phyloP scores from a whole-genome alignment of 208 protist genomes.

The Polymyxa betae region DNA sequence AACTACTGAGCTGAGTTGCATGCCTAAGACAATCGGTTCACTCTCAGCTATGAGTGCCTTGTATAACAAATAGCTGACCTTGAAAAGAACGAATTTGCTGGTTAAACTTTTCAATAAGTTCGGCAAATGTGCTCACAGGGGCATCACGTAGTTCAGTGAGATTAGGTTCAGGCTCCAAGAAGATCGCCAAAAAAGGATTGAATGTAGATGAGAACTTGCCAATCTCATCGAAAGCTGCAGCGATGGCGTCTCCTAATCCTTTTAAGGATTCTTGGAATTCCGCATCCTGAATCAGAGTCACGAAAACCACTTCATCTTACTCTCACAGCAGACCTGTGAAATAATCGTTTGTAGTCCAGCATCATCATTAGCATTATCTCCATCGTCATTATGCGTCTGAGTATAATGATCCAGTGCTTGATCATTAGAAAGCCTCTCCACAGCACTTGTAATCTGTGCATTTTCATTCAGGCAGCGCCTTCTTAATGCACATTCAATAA shows the following conservation, averaged over 20 bases:
- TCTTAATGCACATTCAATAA: not conserved
- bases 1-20: not conserved
- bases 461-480: not conserved
- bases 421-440: not conserved
- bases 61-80: not conserved
- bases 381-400: constrained; percentile 37
- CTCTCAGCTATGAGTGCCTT: not conserved
- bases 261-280: constrained; percentile 23
- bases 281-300: not conserved
- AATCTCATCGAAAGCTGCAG: not conserved
- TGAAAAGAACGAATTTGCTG: constrained; percentile 43
- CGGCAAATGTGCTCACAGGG: not conserved
- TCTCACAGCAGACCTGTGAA: not conserved
- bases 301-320: no score
- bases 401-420: not conserved
- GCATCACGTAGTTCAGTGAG: not conserved
- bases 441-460: not conserved
- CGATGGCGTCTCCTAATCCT: not conserved
- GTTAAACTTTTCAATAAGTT: constrained; percentile 42
- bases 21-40: not conserved
- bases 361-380: constrained; percentile 2
- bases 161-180: not conserved
- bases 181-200: constrained; percentile 7
- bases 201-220: constrained; percentile 4
- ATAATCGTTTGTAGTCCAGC: constrained; percentile 11